These are phyloP conservation scores for Aspergillus sp. DNA, from an alignment of 2,329 filamentous ascomycete species.

Conservation along the genomic window DNA sequence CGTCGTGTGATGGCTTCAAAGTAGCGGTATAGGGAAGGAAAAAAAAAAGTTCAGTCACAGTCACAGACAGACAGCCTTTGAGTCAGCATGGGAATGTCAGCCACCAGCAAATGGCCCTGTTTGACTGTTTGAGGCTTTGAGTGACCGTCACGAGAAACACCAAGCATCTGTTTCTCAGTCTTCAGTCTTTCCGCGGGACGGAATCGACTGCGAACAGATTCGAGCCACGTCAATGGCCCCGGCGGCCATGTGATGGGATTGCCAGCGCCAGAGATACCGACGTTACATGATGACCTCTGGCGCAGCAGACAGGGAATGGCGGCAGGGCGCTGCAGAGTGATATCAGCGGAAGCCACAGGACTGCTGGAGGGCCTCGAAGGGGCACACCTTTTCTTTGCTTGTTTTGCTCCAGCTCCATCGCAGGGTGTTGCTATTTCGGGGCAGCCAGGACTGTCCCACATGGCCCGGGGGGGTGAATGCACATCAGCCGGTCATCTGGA, in stretches of 20 bases:
- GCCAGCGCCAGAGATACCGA: neutral
- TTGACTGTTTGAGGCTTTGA: conserved; percentile 11
- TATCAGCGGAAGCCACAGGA: neutral
- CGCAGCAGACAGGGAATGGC: neutral
- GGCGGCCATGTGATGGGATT: conserved; percentile 16
- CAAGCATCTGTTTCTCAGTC: neutral
- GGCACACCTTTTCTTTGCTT: neutral
- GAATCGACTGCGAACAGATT: conserved; percentile 16
- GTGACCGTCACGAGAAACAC: conserved; percentile 15
- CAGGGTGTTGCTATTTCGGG: conserved; percentile 10
- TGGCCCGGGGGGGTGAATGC: conserved; percentile 8
- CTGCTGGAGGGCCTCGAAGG: conserved; percentile 6
- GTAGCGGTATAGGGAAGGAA: conserved; percentile 18
- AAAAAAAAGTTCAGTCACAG: neutral
- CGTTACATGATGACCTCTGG: conserved; percentile 5
- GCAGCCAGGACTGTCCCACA: conserved; percentile 8
- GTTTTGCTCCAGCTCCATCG: conserved; percentile 1
- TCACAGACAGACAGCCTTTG: neutral
- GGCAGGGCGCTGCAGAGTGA: neutral
- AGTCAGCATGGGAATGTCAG: conserved; percentile 10
- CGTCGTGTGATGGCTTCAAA: conserved; percentile 22
- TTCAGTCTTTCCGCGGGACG: conserved; percentile 7
- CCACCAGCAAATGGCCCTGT: neutral
- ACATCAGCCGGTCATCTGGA: conserved; percentile 15
- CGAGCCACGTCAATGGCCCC: conserved; percentile 19